A percentile compares a stretch with the other conserved stretches of the same genome.
These are phyloP conservation scores for Trichothecium sympodiale DNA, from an alignment of 2,329 filamentous ascomycete species.

Conservation along the genomic window DNA sequence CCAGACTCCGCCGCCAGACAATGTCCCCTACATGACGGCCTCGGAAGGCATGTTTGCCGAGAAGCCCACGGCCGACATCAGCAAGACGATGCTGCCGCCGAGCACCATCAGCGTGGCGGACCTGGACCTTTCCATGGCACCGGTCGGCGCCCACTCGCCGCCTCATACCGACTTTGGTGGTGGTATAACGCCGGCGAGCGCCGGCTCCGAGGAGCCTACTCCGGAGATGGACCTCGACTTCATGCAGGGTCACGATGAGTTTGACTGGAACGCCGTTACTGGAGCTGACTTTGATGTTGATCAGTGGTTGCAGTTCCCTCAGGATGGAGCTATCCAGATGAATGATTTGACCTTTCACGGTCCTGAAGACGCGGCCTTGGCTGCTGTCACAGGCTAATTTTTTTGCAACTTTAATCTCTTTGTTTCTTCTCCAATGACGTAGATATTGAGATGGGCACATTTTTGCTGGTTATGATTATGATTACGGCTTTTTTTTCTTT, in stretches of 20 bases:
- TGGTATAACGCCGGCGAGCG: conserved; percentile 32
- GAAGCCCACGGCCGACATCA: conserved; percentile 11
- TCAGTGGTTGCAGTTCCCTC: conserved; percentile 47
- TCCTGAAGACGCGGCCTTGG: conserved; percentile 24
- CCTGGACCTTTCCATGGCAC: conserved; percentile 18
- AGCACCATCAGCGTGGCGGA: conserved; percentile 25
- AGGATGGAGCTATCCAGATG: conserved; percentile 24
- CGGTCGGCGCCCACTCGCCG: conserved; percentile 21
- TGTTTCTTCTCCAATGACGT: neutral
- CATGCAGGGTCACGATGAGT: conserved; percentile 33
- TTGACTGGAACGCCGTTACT: conserved; percentile 42
- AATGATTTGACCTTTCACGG: conserved; percentile 14
- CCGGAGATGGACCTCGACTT: conserved; percentile 33
- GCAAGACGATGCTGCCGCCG: conserved; percentile 21
- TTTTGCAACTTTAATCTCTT: too few relatives aligned
- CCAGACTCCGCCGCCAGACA: conserved; percentile 44
- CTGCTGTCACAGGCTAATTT: conserved; percentile 16
- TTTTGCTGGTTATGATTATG: neutral
- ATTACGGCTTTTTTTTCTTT: too few relatives aligned
- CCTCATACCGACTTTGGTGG: conserved; percentile 33
- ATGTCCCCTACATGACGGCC: conserved; percentile 29
- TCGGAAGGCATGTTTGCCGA: conserved; percentile 27
- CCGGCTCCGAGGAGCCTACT: conserved; percentile 25
- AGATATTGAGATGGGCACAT: neutral
- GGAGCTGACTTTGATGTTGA: conserved; percentile 46